Percentiles rank a stretch among this genome's conserved stretches.
phyloP scores from a whole-genome alignment of 768 basidiomycete genomes.

The Mycena epipterygia region DNA sequence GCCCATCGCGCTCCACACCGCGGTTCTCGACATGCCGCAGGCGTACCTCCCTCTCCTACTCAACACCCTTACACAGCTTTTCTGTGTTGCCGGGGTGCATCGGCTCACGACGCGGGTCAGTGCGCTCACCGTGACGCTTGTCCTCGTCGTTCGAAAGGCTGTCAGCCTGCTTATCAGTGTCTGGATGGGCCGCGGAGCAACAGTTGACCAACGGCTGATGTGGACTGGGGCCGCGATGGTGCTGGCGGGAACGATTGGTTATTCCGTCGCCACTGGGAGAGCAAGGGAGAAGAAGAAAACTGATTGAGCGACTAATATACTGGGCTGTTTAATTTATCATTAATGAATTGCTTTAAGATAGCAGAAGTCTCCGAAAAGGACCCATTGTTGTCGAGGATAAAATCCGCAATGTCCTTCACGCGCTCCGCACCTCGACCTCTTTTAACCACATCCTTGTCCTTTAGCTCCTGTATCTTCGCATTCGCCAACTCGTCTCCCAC shows the following conservation, averaged over 20 bases:
- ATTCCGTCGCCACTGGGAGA: slow-evolving; percentile 62
- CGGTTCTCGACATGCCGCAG: slow-evolving; percentile 64
- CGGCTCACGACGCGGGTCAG: slow-evolving; percentile 84
- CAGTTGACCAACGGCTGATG: slow-evolving; percentile 63
- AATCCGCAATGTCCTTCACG: slow-evolving; percentile 2
- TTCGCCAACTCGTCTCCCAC: background rate
- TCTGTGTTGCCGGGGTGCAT: slow-evolving; percentile 92
- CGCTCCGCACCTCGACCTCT: background rate
- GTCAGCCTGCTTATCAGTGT: slow-evolving; percentile 83
- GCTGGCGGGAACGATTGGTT: slow-evolving; percentile 77
- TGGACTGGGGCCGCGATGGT: slow-evolving; percentile 81
- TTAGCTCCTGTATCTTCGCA: slow-evolving; percentile 11
- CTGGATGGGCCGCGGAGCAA: slow-evolving; percentile 49
- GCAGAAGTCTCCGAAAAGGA: background rate
- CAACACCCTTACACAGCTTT: slow-evolving; percentile 86
- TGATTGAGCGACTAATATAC: background rate
- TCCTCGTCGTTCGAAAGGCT: slow-evolving; percentile 87
- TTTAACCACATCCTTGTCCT: slow-evolving; percentile 6
- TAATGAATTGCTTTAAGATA: background rate
- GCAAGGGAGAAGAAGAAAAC: slow-evolving; percentile 37
- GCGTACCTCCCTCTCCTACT: slow-evolving; percentile 74
- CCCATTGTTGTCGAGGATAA: background rate
- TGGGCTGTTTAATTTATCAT: background rate
- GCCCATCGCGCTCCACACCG: slow-evolving; percentile 43
- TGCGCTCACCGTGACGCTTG: slow-evolving; percentile 82